Conservation (phyloP, 1,139 yeast species). For the Lodderomyces pseudojiufengensis region DNA sequence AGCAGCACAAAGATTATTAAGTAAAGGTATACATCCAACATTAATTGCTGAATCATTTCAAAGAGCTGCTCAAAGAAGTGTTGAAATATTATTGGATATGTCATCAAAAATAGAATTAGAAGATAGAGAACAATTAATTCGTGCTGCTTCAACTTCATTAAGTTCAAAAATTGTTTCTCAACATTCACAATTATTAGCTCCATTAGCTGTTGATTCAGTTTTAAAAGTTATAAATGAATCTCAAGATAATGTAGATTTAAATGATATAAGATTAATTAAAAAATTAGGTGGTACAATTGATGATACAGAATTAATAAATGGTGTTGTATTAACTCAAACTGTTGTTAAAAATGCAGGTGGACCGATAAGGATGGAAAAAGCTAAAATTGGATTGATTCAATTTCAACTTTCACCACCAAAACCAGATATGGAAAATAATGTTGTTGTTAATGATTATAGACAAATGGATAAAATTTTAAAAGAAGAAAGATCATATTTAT, state of each 20-base stretch:
- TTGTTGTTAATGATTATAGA: conserved; percentile 94
- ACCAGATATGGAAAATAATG: conserved; percentile 97
- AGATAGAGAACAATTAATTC: conserved; percentile 77
- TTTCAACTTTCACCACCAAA: conserved; percentile 98
- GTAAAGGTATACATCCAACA: conserved; percentile 94
- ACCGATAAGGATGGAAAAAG: conserved; percentile 94
- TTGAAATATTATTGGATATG: conserved; percentile 81
- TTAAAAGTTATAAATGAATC: conserved; percentile 64
- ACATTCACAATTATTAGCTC: conserved; percentile 78
- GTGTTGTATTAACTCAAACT: conserved; percentile 88
- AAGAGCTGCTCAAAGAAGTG: conserved; percentile 86
- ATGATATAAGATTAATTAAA: conserved; percentile 83
- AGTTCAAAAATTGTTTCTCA: conserved; percentile 95
- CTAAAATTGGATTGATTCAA: conserved; percentile 86
- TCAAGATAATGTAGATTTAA: conserved; percentile 67
- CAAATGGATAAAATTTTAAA: conserved; percentile 98
- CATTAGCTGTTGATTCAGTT: conserved; percentile 93
- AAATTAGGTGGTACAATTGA: conserved; percentile 98
- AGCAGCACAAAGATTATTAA: conserved; percentile 87
- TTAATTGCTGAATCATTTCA: conserved; percentile 93
- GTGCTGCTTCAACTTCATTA: conserved; percentile 93
- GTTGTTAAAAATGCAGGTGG: conserved; percentile 92
- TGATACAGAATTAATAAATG: conserved; percentile 89
- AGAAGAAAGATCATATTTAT: conserved; percentile 92
- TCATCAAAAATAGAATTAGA: conserved; percentile 68